Percentiles rank a stretch among this genome's conserved stretches.
phyloP scores from a whole-genome alignment of 179 eudicot genomes.

The Beta lomatogona region DNA sequence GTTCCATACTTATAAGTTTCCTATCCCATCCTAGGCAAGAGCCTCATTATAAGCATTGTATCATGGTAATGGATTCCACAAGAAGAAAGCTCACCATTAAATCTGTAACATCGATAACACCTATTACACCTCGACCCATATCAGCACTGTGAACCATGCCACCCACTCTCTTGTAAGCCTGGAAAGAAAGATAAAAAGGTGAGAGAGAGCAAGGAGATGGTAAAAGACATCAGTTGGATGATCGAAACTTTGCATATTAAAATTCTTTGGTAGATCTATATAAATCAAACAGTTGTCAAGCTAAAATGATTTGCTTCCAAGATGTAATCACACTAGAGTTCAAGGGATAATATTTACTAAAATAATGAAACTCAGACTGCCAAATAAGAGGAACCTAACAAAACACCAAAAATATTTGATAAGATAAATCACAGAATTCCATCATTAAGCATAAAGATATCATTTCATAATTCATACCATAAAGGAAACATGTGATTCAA shows the following conservation, averaged over 20 bases:
- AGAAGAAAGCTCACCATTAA: slow-evolving; percentile 53
- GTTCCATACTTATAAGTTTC: neutral
- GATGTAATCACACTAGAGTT: neutral
- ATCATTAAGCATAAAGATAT: neutral
- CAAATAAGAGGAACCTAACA: neutral
- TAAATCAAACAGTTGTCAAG: neutral
- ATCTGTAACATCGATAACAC: slow-evolving; percentile 68
- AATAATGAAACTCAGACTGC: neutral
- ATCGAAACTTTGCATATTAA: neutral
- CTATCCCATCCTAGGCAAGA: neutral
- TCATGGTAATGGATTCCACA: neutral
- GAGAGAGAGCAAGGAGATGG: neutral
- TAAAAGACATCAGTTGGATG: neutral
- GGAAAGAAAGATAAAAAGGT: slow-evolving; percentile 1
- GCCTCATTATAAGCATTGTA: neutral
- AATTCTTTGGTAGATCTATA: neutral
- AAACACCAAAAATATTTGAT: neutral
- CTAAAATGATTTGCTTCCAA: neutral
- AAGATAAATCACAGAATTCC: neutral
- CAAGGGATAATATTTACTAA: neutral
- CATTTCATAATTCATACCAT: neutral
- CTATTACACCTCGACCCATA: slow-evolving; percentile 74
- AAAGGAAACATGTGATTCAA: neutral
- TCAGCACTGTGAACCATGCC: slow-evolving; percentile 81
- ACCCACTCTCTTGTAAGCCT: slow-evolving; percentile 92